Evolutionary conservation across 768 basidiomycete genomes (phyloP).

Genomic region (Calocera cornea): DNA sequence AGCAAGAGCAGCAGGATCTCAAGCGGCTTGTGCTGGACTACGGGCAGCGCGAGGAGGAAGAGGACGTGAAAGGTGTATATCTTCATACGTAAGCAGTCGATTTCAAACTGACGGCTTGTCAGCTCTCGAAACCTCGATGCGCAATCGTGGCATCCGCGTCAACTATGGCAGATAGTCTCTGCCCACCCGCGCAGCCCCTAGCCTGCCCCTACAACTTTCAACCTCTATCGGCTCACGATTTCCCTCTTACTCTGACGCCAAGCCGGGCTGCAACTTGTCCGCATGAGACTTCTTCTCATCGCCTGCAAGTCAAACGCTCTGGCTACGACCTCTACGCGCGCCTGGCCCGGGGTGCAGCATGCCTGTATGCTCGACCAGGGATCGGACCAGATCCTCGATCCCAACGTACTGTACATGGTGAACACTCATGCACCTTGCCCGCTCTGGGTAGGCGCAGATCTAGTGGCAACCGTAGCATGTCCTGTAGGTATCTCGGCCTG

Average conservation of each 20-base stretch:
- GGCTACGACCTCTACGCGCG: not conserved
- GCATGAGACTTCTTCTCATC: not conserved
- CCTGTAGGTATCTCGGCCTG: not conserved
- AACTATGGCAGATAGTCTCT: conserved; percentile 5
- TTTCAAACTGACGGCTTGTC: not conserved
- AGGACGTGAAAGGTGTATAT: conserved; percentile 16
- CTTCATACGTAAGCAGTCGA: not conserved
- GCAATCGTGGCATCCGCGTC: conserved; percentile 9
- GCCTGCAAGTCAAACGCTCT: not conserved
- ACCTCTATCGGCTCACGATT: conserved; percentile 3
- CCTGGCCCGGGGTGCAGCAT: not conserved
- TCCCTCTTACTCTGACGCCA: not conserved
- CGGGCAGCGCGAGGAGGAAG: conserved; percentile 66
- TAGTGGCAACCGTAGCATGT: not conserved
- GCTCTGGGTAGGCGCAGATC: not conserved
- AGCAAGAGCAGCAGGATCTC: conserved; percentile 90
- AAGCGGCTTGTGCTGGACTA: conserved; percentile 90
- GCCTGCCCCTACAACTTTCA: not conserved
- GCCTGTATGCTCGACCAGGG: not conserved
- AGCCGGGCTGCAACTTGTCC: not conserved
- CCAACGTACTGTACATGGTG: not conserved
- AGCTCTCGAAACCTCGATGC: conserved; percentile 9
- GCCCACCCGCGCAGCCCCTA: not conserved
- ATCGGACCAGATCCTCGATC: not conserved
- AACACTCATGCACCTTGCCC: not conserved